These are phyloP conservation scores for Sugiyamaella boreocaroliniensis DNA, from an alignment of 805 yeast genomes.

Conservation along the genomic window DNA sequence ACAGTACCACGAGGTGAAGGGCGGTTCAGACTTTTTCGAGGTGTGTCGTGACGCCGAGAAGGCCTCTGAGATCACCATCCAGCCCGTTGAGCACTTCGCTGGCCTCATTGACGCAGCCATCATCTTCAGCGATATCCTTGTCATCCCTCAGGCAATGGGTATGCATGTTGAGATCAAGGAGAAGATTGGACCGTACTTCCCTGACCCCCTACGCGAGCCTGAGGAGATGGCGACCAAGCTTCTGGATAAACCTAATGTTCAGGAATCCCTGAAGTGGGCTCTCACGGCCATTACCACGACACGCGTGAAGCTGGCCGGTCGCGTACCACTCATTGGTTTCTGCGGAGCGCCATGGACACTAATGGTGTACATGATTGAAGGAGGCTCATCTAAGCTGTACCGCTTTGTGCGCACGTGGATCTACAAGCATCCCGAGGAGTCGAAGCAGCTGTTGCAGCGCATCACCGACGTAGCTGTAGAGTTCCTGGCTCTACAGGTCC, in stretches of 20 bases:
- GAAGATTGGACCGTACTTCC: conserved; percentile 90
- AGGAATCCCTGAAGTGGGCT: conserved; percentile 85
- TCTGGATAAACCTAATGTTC: conserved; percentile 58
- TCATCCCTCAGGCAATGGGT: conserved; percentile 97
- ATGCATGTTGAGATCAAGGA: conserved; percentile 91
- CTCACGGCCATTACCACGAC: conserved; percentile 88
- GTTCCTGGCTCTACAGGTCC: conserved; percentile 87
- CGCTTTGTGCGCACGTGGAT: conserved; percentile 91
- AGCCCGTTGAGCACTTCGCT: conserved; percentile 83
- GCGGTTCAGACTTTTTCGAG: conserved; percentile 80
- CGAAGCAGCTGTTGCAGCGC: conserved; percentile 65
- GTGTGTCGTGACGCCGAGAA: conserved; percentile 92
- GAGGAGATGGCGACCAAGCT: conserved; percentile 46
- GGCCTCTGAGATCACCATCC: conserved; percentile 91
- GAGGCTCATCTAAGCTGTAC: conserved; percentile 90
- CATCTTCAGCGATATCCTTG: conserved; percentile 90
- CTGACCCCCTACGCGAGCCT: conserved; percentile 73
- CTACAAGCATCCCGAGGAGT: conserved; percentile 65
- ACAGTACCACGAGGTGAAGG: conserved; percentile 83
- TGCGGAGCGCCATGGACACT: conserved; percentile 98
- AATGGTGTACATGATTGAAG: conserved; percentile 94
- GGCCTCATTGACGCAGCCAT: conserved; percentile 95
- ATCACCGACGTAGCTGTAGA: conserved; percentile 86
- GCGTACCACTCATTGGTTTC: conserved; percentile 92
- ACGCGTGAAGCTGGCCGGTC: conserved; percentile 75